Base-by-base conservation (phyloP, 352 stramenopile genomes). In the Phytophthora crassamura region DNA sequence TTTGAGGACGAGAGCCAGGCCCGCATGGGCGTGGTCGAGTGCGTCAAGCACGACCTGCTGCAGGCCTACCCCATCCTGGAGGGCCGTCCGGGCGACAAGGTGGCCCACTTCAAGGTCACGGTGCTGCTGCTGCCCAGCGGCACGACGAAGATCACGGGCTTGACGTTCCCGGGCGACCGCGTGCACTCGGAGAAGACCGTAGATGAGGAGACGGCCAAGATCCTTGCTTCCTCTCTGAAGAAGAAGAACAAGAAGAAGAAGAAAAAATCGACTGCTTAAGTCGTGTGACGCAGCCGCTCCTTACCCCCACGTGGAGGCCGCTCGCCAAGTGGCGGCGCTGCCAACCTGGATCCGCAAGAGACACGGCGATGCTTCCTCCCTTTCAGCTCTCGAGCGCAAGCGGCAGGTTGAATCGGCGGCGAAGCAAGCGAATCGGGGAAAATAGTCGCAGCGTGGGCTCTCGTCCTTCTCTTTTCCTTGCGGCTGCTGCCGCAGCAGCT, bases 91-190 rank as follows among this genome's bases (percentile, higher is more conserved):
- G 97, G 95, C 45, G 97, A 98, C 51, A 96, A 98, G 71, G 93
- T 99, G 32, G 97, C 96, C 5, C 98, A 99, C 82, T 99, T 99
- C 82, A 99, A 99, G 89, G 97, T 93, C 54, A 99, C 98, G 11
- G 94, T 99, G 43, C 82, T 99, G 52, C 84, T 99, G 45, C 72
- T 99, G 59, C 93, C 96, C 30, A 97, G 86, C 36, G 98, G 98
- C 67, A 98, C 97, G 5, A 89, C 85, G 32, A 96, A 98, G 81
- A 98, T 99, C 52, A 99, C 97, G 42, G 97, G 97, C 47, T 77
- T 99, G 48, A 69, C 85, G 22, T 89, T 99, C 69, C 93, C 93
- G 28, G 72, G 66, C 15, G 97, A 98, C 63, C 77, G 76, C 67
- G 87, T 98, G 64, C 90, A 88, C 55, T 98, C 94, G 62, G 89